Base-by-base conservation (phyloP, 202 grass and related monocot genomes). In the Eragrostis tef region DNA sequence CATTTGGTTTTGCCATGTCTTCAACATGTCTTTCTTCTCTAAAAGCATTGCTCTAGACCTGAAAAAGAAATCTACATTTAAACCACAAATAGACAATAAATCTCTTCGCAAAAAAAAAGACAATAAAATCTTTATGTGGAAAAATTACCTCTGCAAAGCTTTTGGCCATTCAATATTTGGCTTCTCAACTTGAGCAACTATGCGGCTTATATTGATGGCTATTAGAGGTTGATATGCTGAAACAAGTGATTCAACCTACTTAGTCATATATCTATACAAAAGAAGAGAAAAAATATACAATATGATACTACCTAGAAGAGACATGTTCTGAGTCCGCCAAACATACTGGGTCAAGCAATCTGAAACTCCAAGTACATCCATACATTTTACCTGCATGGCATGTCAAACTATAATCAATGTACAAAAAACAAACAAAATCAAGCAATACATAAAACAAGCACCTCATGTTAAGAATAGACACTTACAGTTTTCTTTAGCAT, bases 141-240 rank as follows among this genome's bases (percentile, higher is more conserved):
- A 66, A 26, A 89, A 39, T 6, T 88, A 94, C 92, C 95, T 98
- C 52, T 98, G 95, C 67, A 78, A 89, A 77, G 90, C 84, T 86
- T 88, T 98, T 87, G 95, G 95, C 95, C 92, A 98, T 80, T 94
- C 90, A 91, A 98, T 94, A 74, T 86, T 89, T 80, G 92, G 95
- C 65, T 93, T 98, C 76, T 94, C 86, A 88, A 98, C 92, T 87
- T 94, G 95, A 79, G 95, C 88, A 81, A 98, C 67, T 47, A 98
- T 86, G 69, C 68, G 90, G 79, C 95, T 93, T 86, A 98, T 84
- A 81, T 85, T 80, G 49, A 98, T 90, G n/a, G 87, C 92, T 77
- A 94, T 79, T 52, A 86, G 84, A 74, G 95, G 92, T 90, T 94
- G 95, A 88, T 98, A 94, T 66, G 80, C 95, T 98, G 87, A 75